phyloP scores from a whole-genome alignment of 1,284 basidiomycete genomes.

The Fomitopsis schrenkii region DNA sequence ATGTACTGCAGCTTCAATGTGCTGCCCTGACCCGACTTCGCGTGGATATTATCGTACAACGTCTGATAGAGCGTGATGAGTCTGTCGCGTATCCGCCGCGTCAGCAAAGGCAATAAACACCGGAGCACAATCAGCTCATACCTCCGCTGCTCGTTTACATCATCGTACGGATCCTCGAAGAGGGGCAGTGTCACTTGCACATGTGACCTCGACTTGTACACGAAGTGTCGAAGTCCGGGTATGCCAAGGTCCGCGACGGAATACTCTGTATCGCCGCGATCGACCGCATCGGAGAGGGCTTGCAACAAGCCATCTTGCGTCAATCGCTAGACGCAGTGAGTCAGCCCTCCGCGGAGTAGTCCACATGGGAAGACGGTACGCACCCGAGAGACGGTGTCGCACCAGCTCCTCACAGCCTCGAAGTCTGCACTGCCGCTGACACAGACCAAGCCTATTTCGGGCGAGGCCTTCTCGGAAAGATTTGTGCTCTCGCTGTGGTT shows the following conservation, averaged over 20 bases:
- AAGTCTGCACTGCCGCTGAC: constrained; percentile 69
- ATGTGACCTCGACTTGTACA: constrained; percentile 87
- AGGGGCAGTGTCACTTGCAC: constrained; percentile 85
- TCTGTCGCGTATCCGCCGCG: constrained; percentile 32
- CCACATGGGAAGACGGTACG: constrained; percentile 6
- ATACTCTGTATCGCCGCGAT: constrained; percentile 54
- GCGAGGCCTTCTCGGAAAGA: background rate
- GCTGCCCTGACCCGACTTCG: constrained; percentile 74
- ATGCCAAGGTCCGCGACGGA: constrained; percentile 71
- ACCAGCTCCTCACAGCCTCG: constrained; percentile 68
- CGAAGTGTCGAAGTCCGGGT: constrained; percentile 88
- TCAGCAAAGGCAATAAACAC: background rate
- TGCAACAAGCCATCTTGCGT: constrained; percentile 54
- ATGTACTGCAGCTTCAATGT: constrained; percentile 83
- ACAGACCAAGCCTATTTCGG: constrained; percentile 57
- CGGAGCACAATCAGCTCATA: constrained; percentile 22
- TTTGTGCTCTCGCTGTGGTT: background rate
- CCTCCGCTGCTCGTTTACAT: constrained; percentile 55
- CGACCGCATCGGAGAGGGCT: constrained; percentile 42
- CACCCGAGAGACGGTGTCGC: constrained; percentile 62
- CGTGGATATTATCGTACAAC: constrained; percentile 82
- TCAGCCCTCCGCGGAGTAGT: background rate
- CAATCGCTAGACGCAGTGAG: constrained; percentile 46
- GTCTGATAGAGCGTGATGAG: constrained; percentile 82
- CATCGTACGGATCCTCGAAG: constrained; percentile 82